Base-by-base conservation (phyloP, 1,284 basidiomycete species). In the Laetiporus sulphureus region DNA sequence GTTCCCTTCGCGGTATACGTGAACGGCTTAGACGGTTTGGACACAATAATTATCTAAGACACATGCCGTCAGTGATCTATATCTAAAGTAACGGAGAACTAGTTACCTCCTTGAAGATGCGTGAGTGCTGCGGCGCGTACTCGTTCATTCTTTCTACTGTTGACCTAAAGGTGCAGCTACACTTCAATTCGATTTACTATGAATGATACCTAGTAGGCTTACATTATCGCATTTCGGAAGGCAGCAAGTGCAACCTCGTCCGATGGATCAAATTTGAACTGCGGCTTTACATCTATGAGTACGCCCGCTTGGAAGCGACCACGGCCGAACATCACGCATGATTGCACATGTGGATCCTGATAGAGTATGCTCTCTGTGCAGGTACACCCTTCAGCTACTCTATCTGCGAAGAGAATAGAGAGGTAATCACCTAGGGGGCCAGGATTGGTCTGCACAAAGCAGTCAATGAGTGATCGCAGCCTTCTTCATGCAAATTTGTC, bases 271-370 rank as follows among this genome's bases (percentile, higher is more conserved):
- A 68, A 57, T 2, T 43, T 36, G 22, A 53, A 54, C 13, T 48
- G 50, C 4, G 57, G 46, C 6, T 36, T 50, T 0, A 69, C 68
- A 24, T 72, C 63, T 11, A 75, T 49, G 10, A 73, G 46, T 12
- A 73, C 57, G 1, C 71, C 71, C 11, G 60, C 61, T 38, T 69
- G 66, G 48, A 67, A 65, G n/a, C 61, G 53, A 5, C 67, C 66
- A 1, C 66, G 52, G 1, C 71, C 71, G 45, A 73, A 61, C 55
- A 68, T 60, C 15, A 65, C 43, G 5, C 55, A 54, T 36, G 50
- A 34, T 18, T 51, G 45, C n/a, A 74, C 53, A 32, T 56, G 41
- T 3, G 66, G 54, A 47, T 68, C 55, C 24, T 60, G 58, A 27
- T 57, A 58, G 25, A 70, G 50, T 1, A 71, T 66, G 7, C 47